Evolutionary conservation across 345 rosid genomes (phyloP).

Genomic region (Euphorbia peplus): DNA sequence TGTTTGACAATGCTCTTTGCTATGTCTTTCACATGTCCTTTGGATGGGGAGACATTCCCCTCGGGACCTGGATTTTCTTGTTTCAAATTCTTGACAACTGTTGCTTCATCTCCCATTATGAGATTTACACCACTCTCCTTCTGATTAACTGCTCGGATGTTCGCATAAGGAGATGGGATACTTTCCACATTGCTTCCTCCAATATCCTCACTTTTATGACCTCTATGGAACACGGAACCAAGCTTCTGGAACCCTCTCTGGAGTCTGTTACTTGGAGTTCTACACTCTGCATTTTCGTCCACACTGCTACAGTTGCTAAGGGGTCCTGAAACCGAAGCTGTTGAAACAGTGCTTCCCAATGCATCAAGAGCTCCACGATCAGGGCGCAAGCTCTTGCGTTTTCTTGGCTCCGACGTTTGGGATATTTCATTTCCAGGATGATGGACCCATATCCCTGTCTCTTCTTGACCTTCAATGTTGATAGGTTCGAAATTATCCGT

Average conservation of each 20-base stretch:
- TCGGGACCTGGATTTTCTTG: conserved; percentile 37
- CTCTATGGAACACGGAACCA: conserved; percentile 44
- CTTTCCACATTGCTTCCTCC: conserved; percentile 37
- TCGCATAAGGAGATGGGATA: conserved; percentile 45
- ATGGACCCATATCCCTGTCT: conserved; percentile 84
- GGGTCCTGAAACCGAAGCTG: conserved; percentile 37
- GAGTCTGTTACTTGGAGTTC: conserved; percentile 28
- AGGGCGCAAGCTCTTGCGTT: conserved; percentile 54
- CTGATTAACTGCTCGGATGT: conserved; percentile 49
- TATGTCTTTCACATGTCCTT: conserved; percentile 48
- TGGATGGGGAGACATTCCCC: conserved; percentile 38
- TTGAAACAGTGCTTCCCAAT: conserved; percentile 24
- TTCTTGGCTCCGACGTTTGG: conserved; percentile 83
- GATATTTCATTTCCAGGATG: conserved; percentile 77
- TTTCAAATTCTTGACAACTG: conserved; percentile 29
- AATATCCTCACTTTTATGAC: conserved; percentile 41
- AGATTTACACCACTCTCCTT: conserved; percentile 45
- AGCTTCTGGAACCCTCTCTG: conserved; percentile 52
- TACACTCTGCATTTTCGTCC: conserved; percentile 50
- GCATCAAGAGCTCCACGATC: conserved; percentile 44
- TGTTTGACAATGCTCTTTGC: conserved; percentile 65
- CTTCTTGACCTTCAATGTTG: conserved; percentile 61
- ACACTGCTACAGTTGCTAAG: conserved; percentile 41
- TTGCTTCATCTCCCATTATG: conserved; percentile 43
- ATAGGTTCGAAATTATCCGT: conserved; percentile 71